phyloP scores from a whole-genome alignment of 1,139 yeast genomes.

The Wickerhamomyces sp. region DNA sequence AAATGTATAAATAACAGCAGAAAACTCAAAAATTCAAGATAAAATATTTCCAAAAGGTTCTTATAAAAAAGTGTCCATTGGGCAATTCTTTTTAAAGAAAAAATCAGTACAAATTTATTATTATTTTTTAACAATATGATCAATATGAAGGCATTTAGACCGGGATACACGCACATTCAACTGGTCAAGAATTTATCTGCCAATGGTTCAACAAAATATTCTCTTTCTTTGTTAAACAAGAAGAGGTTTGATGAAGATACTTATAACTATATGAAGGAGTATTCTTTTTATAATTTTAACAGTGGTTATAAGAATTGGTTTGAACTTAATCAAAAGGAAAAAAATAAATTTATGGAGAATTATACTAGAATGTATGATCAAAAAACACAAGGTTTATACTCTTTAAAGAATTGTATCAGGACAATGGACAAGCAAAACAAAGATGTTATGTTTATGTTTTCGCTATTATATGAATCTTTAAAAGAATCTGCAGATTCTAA shows the following conservation, averaged over 20 bases:
- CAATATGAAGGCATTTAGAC: not conserved
- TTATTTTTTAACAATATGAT: not conserved
- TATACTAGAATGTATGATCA: constrained; percentile 7
- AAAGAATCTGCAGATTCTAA: constrained; percentile 9
- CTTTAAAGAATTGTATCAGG: not conserved
- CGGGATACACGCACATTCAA: not conserved
- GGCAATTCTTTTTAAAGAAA: not conserved
- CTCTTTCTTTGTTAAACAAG: not conserved
- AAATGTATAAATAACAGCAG: not conserved
- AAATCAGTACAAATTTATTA: not conserved
- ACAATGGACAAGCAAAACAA: constrained; percentile 11
- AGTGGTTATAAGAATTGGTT: constrained; percentile 8
- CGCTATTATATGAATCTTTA: constrained; percentile 6
- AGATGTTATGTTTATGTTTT: constrained; percentile 12
- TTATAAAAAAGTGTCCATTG: not conserved
- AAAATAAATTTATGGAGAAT: constrained; percentile 6
- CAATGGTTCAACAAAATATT: not conserved
- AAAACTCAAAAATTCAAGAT: no score
- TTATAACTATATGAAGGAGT: constrained; percentile 6
- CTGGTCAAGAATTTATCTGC: not conserved
- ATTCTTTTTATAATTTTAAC: constrained; percentile 7
- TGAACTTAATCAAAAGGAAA: constrained; percentile 7
- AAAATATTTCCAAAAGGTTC: no score
- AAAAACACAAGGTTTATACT: not conserved
- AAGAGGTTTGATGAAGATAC: not conserved